Conservation (phyloP, 345 rosid species). For the Eucalyptus erythrocorys region DNA sequence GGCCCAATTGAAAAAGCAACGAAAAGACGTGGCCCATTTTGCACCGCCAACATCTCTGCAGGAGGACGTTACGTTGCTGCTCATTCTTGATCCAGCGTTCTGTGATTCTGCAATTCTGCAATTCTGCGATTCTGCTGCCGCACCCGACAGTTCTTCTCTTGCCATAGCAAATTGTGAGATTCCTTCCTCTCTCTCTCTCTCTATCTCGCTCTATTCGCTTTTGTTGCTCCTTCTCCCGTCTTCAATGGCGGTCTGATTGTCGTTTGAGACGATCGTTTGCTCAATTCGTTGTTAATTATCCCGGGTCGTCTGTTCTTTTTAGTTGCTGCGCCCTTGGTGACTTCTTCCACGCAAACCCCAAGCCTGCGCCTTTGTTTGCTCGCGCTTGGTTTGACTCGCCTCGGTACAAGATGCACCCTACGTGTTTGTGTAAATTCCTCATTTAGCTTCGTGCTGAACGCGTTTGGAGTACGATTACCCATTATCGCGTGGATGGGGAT, state of each 20-base stretch:
- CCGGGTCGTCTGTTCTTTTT: background rate
- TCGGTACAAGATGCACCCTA: background rate
- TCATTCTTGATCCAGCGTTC: background rate
- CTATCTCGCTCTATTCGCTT: background rate
- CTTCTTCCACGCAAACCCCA: background rate
- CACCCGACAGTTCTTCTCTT: background rate
- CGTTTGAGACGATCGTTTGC: background rate
- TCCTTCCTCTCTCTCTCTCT: background rate
- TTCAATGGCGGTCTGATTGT: background rate
- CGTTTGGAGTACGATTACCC: background rate
- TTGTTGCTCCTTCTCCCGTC: background rate
- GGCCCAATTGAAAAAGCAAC: background rate
- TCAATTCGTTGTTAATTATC: background rate
- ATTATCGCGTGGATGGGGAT: background rate
- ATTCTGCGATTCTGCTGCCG: background rate
- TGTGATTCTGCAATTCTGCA: background rate
- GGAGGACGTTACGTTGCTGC: background rate
- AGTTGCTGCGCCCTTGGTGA: background rate
- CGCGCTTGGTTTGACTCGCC: background rate
- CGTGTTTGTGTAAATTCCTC: background rate
- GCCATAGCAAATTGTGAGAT: background rate
- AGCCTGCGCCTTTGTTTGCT: background rate
- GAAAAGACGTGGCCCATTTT: background rate
- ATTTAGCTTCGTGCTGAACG: background rate
- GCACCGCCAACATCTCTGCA: background rate